These are phyloP conservation scores for Vigna hirtella DNA, from an alignment of 306 rosid genomes.

Conservation along the genomic window DNA sequence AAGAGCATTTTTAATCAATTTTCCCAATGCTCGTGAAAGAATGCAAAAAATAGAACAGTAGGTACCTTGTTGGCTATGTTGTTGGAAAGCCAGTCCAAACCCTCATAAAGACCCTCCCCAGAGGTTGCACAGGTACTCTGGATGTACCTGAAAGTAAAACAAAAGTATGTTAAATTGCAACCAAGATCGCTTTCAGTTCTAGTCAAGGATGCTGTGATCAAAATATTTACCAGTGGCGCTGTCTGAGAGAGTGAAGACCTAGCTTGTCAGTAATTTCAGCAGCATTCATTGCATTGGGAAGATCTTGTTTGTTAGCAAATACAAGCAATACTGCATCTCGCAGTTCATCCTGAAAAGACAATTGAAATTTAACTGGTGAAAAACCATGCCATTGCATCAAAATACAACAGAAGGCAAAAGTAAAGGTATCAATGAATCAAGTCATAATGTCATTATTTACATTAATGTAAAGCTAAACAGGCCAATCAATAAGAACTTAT, in stretches of 20 bases:
- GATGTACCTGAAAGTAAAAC: conserved; percentile 80
- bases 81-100: conserved; percentile 99
- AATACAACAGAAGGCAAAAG: too few species aligned
- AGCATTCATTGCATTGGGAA: conserved; percentile 99
- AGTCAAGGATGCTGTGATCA: not conserved
- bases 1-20: not conserved
- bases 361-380: not conserved
- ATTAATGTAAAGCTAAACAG: not conserved
- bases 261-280: conserved; percentile 99
- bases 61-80: conserved; percentile 96
- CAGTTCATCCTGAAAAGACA: conserved; percentile 79
- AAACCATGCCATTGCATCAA: not conserved
- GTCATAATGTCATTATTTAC: not conserved
- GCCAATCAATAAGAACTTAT: not conserved
- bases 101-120: conserved; percentile 99
- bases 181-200: not conserved
- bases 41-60: conserved; percentile 13
- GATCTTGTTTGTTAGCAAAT: conserved; percentile 99
- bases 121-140: conserved; percentile 46
- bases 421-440: not conserved
- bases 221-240: conserved; percentile 90
- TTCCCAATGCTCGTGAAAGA: not conserved
- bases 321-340: conserved; percentile 99
- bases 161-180: conserved; percentile 35
- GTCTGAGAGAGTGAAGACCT: conserved; percentile 98